These are phyloP conservation scores for Neonectria magnoliae DNA, from an alignment of 2,329 filamentous ascomycete species.

Conservation along the genomic window DNA sequence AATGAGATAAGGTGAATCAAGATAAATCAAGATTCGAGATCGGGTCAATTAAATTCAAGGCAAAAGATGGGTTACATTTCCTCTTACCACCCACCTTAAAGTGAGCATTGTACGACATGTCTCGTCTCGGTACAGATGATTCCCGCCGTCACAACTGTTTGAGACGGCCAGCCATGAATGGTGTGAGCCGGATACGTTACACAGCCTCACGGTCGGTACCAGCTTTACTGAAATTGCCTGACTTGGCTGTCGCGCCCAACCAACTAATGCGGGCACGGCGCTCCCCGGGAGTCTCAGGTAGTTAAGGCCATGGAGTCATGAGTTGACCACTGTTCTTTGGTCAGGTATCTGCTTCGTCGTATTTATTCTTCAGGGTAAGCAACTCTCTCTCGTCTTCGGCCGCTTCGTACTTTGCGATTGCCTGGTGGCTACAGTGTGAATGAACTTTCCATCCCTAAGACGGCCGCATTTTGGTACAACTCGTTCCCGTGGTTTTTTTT, in stretches of 20 bases:
- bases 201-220: not conserved
- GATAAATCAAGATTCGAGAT: not conserved
- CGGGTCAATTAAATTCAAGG: not conserved
- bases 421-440: slow-evolving; percentile 20
- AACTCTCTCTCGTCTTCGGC: not conserved
- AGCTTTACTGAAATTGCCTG: not conserved
- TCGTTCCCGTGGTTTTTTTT: too few relatives aligned
- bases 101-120: not conserved
- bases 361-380: not conserved
- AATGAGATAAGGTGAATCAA: not conserved
- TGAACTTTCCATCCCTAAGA: slow-evolving; percentile 24
- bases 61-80: not conserved
- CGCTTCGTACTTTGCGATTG: slow-evolving; percentile 19
- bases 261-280: slow-evolving; percentile 8
- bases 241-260: not conserved
- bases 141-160: slow-evolving; percentile 1
- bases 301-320: not conserved
- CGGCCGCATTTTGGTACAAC: too few relatives aligned
- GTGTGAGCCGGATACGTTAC: not conserved
- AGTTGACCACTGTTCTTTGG: too few relatives aligned
- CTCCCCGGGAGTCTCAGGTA: not conserved
- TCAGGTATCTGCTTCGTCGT: too few relatives aligned
- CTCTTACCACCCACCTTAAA: not conserved
- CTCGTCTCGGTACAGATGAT: not conserved
- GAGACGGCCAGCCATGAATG: not conserved